phyloP scores from a whole-genome alignment of 768 basidiomycete species.

The Baorangia bicolor region DNA sequence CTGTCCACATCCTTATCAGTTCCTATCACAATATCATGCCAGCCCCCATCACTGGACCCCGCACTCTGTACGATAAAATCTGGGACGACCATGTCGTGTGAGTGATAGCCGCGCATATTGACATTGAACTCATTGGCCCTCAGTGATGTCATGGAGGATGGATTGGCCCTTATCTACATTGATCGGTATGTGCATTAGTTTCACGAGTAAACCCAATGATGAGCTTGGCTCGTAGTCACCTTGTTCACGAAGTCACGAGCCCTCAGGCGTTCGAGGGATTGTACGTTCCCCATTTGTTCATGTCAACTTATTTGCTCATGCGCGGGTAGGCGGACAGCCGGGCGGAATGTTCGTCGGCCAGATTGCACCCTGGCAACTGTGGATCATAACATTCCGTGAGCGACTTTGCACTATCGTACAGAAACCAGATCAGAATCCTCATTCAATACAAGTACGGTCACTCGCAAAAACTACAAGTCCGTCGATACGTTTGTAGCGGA shows the following conservation, averaged over 20 bases:
- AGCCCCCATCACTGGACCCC: slow-evolving; percentile 55
- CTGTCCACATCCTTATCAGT: slow-evolving; percentile 1
- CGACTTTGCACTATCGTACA: slow-evolving; percentile 12
- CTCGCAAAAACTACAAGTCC: slow-evolving; percentile 72
- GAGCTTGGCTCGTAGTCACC: slow-evolving; percentile 37
- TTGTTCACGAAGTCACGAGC: slow-evolving; percentile 91
- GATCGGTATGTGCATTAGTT: slow-evolving; percentile 51
- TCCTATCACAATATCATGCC: slow-evolving; percentile 43
- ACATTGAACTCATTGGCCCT: slow-evolving; percentile 7
- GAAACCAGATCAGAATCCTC: not conserved
- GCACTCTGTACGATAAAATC: slow-evolving; percentile 97
- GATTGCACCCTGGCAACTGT: slow-evolving; percentile 90
- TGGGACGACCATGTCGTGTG: slow-evolving; percentile 97
- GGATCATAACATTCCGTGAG: slow-evolving; percentile 86
- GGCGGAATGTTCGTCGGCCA: slow-evolving; percentile 73
- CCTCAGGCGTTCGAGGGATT: slow-evolving; percentile 91
- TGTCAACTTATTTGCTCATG: slow-evolving; percentile 11
- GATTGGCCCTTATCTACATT: slow-evolving; percentile 80
- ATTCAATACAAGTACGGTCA: slow-evolving; percentile 50
- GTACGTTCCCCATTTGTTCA: slow-evolving; percentile 38
- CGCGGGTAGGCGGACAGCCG: slow-evolving; percentile 59
- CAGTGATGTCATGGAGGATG: slow-evolving; percentile 73
- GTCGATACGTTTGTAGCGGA: slow-evolving; percentile 76
- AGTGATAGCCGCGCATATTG: slow-evolving; percentile 27
- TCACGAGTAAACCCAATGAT: not conserved